Evolutionary conservation across 257 asterid species (phyloP), one percentile per base, ranked within the genome.

Genomic region (Solanum raphanifolium): DNA sequence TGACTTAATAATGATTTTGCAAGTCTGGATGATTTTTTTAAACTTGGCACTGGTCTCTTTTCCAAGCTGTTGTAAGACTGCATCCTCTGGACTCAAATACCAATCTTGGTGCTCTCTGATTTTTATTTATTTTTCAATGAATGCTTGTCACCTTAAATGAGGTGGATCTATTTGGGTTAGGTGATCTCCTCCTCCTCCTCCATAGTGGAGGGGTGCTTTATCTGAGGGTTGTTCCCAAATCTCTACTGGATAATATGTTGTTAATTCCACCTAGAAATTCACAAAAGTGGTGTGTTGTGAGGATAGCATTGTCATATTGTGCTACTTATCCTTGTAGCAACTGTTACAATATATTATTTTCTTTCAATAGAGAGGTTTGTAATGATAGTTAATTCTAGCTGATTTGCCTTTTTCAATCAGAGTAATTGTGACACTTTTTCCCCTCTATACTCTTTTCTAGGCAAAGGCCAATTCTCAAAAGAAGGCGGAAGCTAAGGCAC

Each of bases 401-500:
- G 65, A 39, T 68, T 71, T 38, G 1, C 81, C 31, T 18, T 5
- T 29, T 86, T 20, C 3, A 18, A 71, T 86, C 35, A 86, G 18
- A 29, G 68, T 27, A 72, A 72, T 20, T 34, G 83, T 31, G 81
- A 72, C 69, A 73, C 62, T 52, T 25, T 15, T 78, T 8, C 2
- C 69, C 25, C 87, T 27, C 10, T 31, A 1, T 81, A 5, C 58
- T 43, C 21, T 39, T 81, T 46, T 48, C 38, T 46, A 87, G 89
- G 87, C 89, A 4, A 83, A 87, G 68, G 89, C 87, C 18, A 87
- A 83, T 39, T 83, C 89, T 71, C 85, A 87, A 31, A 69, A 52
- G 83, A 87, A 87, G 55, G 75, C 87, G 6, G 89, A 83, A 71
- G 87, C 84, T 62, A 83, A 87, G 87, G 89, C 89, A 83, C 89